Conservation (phyloP, 208 protist genomes). For the Entamoeba nuttalli region DNA sequence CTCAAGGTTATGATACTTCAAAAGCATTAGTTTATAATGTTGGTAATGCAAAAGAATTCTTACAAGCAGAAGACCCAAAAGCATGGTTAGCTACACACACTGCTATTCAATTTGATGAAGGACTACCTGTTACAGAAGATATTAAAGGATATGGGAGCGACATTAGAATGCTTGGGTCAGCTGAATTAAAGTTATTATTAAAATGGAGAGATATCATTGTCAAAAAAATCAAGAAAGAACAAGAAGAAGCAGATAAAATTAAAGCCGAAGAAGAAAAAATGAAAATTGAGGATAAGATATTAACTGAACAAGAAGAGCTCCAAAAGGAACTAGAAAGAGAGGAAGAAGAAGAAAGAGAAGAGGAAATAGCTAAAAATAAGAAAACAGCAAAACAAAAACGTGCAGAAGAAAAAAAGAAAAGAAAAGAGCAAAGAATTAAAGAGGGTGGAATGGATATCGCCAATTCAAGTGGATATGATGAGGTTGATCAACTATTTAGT, state of each 20-base stretch:
- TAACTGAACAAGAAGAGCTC: not conserved
- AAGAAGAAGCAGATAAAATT: not conserved
- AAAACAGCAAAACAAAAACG: not conserved
- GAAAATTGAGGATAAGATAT: not conserved
- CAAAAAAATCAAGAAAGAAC: not conserved
- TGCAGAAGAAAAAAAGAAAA: not conserved
- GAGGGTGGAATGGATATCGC: not conserved
- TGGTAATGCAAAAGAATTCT: not conserved
- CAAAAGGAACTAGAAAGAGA: not conserved
- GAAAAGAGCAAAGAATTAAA: not conserved
- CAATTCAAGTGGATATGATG: not conserved
- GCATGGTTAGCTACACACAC: not conserved
- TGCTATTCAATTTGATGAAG: constrained; percentile 1
- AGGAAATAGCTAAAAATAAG: not conserved
- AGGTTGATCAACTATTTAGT: not conserved
- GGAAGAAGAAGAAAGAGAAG: constrained; percentile 4
- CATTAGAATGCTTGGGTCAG: not conserved
- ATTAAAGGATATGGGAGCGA: not conserved
- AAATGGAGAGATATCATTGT: not conserved
- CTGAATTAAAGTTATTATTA: not conserved
- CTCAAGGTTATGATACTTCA: not conserved
- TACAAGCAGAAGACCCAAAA: not conserved
- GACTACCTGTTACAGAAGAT: not conserved
- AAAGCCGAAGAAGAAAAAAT: too few species aligned
- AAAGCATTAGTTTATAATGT: not conserved